These are phyloP conservation scores for Rosa chinensis DNA, from an alignment of 306 rosid genomes.

Conservation along the genomic window DNA sequence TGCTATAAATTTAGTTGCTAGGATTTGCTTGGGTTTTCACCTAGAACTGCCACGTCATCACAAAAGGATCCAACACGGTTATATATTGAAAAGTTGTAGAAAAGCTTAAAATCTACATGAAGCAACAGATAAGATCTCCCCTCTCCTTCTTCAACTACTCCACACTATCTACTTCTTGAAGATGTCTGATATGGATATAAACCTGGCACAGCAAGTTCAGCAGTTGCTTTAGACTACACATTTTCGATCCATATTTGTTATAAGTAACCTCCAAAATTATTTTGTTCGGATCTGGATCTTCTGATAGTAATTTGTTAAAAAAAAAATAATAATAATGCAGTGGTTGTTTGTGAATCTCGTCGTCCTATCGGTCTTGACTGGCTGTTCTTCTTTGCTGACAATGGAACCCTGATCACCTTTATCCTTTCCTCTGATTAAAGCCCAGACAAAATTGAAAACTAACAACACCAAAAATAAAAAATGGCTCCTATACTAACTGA, in stretches of 20 bases:
- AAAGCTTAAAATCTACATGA: not conserved
- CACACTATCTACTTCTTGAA: too few relatives aligned
- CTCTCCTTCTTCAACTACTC: not conserved
- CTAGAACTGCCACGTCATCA: not conserved
- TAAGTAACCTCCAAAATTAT: not conserved
- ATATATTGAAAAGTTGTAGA: not conserved
- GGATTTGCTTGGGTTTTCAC: too few relatives aligned
- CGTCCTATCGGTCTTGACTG: not conserved
- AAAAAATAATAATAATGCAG: too few relatives aligned
- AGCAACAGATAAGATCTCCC: not conserved
- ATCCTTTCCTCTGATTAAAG: not conserved
- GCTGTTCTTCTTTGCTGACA: not conserved
- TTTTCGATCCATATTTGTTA: not conserved
- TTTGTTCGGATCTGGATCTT: not conserved
- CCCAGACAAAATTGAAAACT: not conserved
- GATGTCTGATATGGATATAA: not conserved
- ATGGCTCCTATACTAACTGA: not conserved
- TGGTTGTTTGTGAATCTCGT: too few relatives aligned
- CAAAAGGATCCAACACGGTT: not conserved
- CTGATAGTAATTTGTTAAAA: not conserved
- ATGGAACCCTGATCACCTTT: not conserved
- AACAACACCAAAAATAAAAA: too few relatives aligned
- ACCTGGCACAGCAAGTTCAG: not conserved
- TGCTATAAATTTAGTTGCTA: too few relatives aligned
- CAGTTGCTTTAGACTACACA: not conserved